Evolutionary conservation across 2,329 filamentous ascomycete species (phyloP).

Genomic region (Penicillium sumatraense): DNA sequence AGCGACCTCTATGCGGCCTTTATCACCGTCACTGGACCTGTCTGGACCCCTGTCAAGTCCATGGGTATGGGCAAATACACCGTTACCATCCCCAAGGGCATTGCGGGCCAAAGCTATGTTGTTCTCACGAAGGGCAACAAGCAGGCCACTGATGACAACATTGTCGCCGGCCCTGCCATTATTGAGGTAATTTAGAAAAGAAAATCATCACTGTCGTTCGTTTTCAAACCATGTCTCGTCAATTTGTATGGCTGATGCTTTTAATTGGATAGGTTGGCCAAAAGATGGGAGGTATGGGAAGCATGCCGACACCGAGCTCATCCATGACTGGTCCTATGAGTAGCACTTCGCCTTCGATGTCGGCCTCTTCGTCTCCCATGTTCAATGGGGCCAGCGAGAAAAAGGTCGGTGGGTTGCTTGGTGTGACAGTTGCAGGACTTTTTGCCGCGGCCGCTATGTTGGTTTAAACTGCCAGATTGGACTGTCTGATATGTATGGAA

Average conservation of each 20-base stretch:
- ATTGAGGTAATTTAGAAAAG: slow-evolving; percentile 32
- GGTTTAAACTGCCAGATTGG: neutral
- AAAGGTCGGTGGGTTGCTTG: neutral
- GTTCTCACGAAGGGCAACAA: slow-evolving; percentile 32
- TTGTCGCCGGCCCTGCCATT: slow-evolving; percentile 38
- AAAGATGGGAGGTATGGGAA: slow-evolving; percentile 8
- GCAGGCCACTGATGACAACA: slow-evolving; percentile 31
- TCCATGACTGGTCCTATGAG: slow-evolving; percentile 1
- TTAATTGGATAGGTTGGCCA: slow-evolving; percentile 9
- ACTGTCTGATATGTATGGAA: no score
- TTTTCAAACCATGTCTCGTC: neutral
- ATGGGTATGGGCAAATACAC: slow-evolving; percentile 20
- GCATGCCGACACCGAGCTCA: neutral
- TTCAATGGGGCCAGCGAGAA: neutral
- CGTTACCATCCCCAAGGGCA: slow-evolving; percentile 27
- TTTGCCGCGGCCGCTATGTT: neutral
- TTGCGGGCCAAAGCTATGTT: slow-evolving; percentile 35
- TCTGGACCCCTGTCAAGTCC: slow-evolving; percentile 17
- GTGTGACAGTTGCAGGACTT: neutral
- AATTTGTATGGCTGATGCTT: slow-evolving; percentile 6
- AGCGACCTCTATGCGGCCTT: slow-evolving; percentile 24
- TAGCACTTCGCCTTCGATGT: slow-evolving; percentile 3
- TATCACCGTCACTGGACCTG: slow-evolving; percentile 28
- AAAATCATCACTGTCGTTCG: neutral
- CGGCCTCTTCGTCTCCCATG: slow-evolving; percentile 10